phyloP scores from a whole-genome alignment of 1,284 basidiomycete species.

The Ceratobasidium sp. region DNA sequence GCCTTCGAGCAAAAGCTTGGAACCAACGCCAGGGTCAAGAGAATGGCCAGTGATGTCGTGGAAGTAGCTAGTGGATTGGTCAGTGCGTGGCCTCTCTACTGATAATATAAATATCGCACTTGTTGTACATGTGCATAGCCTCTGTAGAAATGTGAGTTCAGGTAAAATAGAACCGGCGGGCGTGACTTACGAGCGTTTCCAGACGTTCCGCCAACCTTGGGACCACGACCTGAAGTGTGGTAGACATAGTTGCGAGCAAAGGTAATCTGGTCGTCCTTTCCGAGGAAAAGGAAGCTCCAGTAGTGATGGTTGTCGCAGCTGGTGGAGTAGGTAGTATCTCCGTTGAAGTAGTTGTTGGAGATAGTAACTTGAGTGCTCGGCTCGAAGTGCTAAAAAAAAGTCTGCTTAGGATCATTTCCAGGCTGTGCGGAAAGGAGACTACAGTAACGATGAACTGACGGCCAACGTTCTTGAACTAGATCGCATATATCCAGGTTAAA shows the following conservation, averaged over 20 bases:
- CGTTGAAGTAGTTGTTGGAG: constrained; percentile 22
- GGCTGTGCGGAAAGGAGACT: background rate
- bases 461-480: constrained; percentile 10
- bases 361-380: constrained; percentile 3
- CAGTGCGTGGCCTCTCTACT: too few species aligned
- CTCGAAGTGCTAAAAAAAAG: background rate
- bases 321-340: background rate
- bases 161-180: background rate
- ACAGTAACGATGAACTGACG: constrained; percentile 13
- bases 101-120: too few species aligned
- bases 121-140: constrained; percentile 6
- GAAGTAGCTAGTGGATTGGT: constrained; percentile 18
- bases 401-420: background rate
- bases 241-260: constrained; percentile 19
- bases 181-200: background rate
- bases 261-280: constrained; percentile 9
- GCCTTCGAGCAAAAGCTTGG: background rate
- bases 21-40: constrained; percentile 5
- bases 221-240: constrained; percentile 22
- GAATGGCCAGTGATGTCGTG: constrained; percentile 7
- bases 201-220: constrained; percentile 14
- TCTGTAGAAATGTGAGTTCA: too few species aligned
- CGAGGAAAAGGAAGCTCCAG: constrained; percentile 7
- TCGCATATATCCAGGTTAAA: background rate
- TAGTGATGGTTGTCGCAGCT: background rate